phyloP scores from a whole-genome alignment of 208 protist species.

The Trypanosoma vivax region DNA sequence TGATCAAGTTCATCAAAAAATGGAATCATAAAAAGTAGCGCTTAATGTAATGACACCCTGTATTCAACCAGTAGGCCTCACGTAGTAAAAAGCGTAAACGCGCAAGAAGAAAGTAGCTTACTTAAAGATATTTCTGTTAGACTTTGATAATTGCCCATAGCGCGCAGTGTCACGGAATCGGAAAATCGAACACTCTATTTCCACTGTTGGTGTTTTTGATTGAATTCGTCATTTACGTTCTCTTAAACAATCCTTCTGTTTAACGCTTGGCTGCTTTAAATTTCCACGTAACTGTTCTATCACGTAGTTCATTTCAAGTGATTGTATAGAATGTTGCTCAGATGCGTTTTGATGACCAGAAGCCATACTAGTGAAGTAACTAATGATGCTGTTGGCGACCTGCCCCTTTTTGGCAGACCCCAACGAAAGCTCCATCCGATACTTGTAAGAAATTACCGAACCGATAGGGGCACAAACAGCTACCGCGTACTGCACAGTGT shows the following conservation, averaged over 20 bases:
- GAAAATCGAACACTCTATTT: too few species aligned
- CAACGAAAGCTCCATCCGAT: conserved; percentile 29
- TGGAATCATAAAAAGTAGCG: too few species aligned
- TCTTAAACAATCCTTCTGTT: background rate
- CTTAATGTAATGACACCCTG: too few species aligned
- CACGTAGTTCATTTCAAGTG: conserved; percentile 34
- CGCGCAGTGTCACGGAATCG: too few species aligned
- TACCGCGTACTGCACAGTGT: conserved; percentile 14
- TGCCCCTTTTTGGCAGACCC: conserved; percentile 44
- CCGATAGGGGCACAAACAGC: conserved; percentile 19
- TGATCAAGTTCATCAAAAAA: too few species aligned
- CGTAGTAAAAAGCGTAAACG: too few species aligned
- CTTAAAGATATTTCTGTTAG: too few species aligned
- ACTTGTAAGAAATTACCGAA: conserved; percentile 36
- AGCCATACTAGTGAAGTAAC: conserved; percentile 19
- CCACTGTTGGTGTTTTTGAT: too few species aligned
- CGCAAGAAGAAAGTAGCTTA: too few species aligned
- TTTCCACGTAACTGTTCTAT: conserved; percentile 71
- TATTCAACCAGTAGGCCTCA: too few species aligned
- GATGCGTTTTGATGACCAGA: conserved; percentile 7
- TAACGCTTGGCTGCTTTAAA: conserved; percentile 23
- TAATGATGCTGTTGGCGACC: conserved; percentile 19
- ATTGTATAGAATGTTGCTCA: conserved; percentile 10
- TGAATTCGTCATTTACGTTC: too few species aligned
- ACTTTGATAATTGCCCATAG: too few species aligned